A percentile compares a stretch with the other conserved stretches of the same genome.
phyloP scores from a whole-genome alignment of 2,329 filamentous ascomycete species.

The Nigrospora oryzae region DNA sequence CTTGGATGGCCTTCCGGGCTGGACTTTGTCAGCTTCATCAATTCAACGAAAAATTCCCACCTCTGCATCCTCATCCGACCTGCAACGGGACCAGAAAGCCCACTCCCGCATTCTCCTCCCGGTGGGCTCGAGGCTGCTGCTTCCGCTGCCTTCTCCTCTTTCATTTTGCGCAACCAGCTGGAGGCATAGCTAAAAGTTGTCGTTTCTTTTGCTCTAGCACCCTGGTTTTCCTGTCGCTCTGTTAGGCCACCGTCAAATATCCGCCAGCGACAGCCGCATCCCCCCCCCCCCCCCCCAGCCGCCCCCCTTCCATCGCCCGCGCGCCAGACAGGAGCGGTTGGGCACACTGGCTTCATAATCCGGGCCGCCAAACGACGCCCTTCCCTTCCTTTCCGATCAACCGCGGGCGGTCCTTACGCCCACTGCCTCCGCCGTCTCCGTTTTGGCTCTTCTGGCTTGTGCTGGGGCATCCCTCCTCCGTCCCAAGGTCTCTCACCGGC shows the following conservation, averaged over 20 bases:
- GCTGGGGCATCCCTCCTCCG: constrained; percentile 9
- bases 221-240: not conserved
- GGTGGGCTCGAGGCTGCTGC: constrained; percentile 3
- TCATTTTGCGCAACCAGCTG: not conserved
- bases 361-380: constrained; percentile 5
- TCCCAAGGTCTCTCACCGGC: constrained; percentile 8
- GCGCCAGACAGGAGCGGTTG: not conserved
- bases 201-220: not conserved
- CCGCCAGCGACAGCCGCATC: not conserved
- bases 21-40: not conserved
- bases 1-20: too few species aligned
- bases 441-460: not conserved
- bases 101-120: constrained; percentile 2
- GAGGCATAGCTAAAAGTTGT: constrained; percentile 2
- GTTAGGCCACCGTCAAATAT: not conserved
- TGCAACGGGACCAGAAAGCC: constrained; percentile 1
- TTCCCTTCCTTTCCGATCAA: constrained; percentile 1
- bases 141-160: not conserved
- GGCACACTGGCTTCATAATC: constrained; percentile 1
- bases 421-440: not conserved
- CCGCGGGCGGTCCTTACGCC: constrained; percentile 3
- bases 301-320: not conserved
- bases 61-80: constrained; percentile 1
- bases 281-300: too few species aligned
- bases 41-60: constrained; percentile 1